A percentile compares a stretch with the other conserved stretches of the same genome.
Evolutionary conservation across 2,329 filamentous ascomycete species (phyloP).

Genomic region (Fusarium solani-melongenae): DNA sequence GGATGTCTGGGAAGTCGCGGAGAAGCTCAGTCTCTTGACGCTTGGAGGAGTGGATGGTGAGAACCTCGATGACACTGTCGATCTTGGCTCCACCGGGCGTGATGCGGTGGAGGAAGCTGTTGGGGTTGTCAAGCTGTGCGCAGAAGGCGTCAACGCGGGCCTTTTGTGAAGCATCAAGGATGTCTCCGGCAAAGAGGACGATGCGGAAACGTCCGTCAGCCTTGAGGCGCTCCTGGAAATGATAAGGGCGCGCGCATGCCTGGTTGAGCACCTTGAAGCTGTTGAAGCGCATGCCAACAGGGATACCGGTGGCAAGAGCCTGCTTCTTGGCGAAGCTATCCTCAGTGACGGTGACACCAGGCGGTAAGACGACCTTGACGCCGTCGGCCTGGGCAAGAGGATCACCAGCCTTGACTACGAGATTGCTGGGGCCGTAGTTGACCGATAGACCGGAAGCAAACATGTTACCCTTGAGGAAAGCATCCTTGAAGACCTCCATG

Average conservation of each 20-base stretch:
- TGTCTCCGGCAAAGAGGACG: conserved; percentile 71
- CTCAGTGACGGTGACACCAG: neutral
- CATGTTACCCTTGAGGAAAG: conserved; percentile 68
- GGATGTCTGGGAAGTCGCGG: conserved; percentile 53
- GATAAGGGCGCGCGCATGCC: conserved; percentile 64
- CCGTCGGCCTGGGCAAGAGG: conserved; percentile 1
- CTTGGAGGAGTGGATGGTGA: conserved; percentile 68
- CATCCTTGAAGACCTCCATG: conserved; percentile 71
- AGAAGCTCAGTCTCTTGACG: conserved; percentile 61
- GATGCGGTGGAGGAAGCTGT: conserved; percentile 55
- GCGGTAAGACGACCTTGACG: neutral
- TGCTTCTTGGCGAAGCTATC: conserved; percentile 14
- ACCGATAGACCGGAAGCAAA: conserved; percentile 24
- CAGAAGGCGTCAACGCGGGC: conserved; percentile 35
- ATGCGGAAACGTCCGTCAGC: conserved; percentile 69
- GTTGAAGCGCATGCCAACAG: conserved; percentile 67
- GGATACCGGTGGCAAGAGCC: conserved; percentile 52
- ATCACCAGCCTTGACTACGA: conserved; percentile 20
- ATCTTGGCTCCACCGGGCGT: conserved; percentile 16
- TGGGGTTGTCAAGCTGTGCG: conserved; percentile 47
- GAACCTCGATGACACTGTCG: conserved; percentile 62
- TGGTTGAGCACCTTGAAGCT: conserved; percentile 71
- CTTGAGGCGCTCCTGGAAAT: conserved; percentile 62
- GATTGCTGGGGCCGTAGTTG: conserved; percentile 29
- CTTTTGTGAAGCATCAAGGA: conserved; percentile 56